Evolutionary conservation across 1,139 yeast species (phyloP), one percentile per base, ranked within the genome.

Genomic region (Sugiyamaella japonica): DNA sequence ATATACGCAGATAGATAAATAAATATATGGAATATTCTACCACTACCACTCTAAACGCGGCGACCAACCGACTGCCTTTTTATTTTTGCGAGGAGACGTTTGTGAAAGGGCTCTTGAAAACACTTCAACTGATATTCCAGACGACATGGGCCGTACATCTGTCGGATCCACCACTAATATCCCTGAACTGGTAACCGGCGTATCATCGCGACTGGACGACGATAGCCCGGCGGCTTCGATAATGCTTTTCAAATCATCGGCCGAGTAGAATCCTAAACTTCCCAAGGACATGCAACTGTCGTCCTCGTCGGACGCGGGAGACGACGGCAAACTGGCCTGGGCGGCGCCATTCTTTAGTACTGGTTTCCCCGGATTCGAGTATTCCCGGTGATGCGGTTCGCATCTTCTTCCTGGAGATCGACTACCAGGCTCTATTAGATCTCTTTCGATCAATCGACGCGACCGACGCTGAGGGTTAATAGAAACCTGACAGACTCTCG

Each of bases 261-360:
- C 63, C 5, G 66, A 59, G 44, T 63, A 63, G 49, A 63, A 62
- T n/a, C 66, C 66, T 2, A 52, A 23, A 17, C 50, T 49, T 28
- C 31, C 42, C 5, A 17, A 8, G 7, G 32, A 47, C 1, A 44
- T 34, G 3, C 34, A 31, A 45, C 15, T 23, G 9, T 38, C 29
- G 10, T 48, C 47, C 7, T 42, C 47, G 7, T 34, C 41, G 3
- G 31, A 9, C 5, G 34, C 23, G n/a, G 36, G 23, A 4, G 42
- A 34, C 12, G 39, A 20, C 6, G 25, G 25, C 6, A 6, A 20
- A 6, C 25, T 13, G n/a, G 17, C 20, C 20, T 40, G 31, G 9
- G 13, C 7, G 16, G 1, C 25, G 7, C 49, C 23, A 15, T 44
- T 50, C 44, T 60, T 62, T n/a, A 62, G 49, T 2, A 55, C 51